Evolutionary conservation across 495 filamentous ascomycete species (phyloP).

Genomic region (Penicillium fimorum): DNA sequence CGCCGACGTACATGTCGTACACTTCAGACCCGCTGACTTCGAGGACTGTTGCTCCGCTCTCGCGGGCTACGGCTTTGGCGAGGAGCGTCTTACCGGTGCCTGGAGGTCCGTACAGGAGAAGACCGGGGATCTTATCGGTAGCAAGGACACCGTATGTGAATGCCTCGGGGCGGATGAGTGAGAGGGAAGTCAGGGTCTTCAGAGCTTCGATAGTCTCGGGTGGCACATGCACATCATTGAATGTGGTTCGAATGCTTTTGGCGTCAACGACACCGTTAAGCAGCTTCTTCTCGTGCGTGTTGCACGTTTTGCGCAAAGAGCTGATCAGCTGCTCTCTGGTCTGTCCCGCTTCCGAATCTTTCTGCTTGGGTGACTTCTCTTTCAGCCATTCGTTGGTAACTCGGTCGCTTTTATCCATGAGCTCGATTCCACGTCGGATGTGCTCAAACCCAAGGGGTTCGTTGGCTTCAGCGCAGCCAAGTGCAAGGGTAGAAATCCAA

Average conservation of each 20-base stretch:
- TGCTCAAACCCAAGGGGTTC: conserved; percentile 42
- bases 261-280: conserved; percentile 79
- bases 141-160: conserved; percentile 95
- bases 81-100: conserved; percentile 95
- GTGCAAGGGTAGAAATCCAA: conserved; percentile 57
- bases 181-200: conserved; percentile 85
- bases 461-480: conserved; percentile 51
- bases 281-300: conserved; percentile 77
- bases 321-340: conserved; percentile 37
- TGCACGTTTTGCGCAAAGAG: conserved; percentile 55
- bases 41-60: conserved; percentile 84
- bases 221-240: conserved; percentile 78
- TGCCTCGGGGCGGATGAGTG: conserved; percentile 84
- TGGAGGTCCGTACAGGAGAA: conserved; percentile 90
- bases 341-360: conserved; percentile 25
- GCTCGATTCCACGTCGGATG: conserved; percentile 37
- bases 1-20: conserved; percentile 94
- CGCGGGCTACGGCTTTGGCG: conserved; percentile 93
- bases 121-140: conserved; percentile 83
- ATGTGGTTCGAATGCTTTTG: conserved; percentile 78
- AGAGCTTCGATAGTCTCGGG: conserved; percentile 81
- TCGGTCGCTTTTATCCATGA: conserved; percentile 38
- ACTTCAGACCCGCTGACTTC: conserved; percentile 73
- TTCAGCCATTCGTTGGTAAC: conserved; percentile 41
- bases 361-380: conserved; percentile 31